phyloP scores from a whole-genome alignment of 2,329 filamentous ascomycete genomes.

The Penicillium palitans region DNA sequence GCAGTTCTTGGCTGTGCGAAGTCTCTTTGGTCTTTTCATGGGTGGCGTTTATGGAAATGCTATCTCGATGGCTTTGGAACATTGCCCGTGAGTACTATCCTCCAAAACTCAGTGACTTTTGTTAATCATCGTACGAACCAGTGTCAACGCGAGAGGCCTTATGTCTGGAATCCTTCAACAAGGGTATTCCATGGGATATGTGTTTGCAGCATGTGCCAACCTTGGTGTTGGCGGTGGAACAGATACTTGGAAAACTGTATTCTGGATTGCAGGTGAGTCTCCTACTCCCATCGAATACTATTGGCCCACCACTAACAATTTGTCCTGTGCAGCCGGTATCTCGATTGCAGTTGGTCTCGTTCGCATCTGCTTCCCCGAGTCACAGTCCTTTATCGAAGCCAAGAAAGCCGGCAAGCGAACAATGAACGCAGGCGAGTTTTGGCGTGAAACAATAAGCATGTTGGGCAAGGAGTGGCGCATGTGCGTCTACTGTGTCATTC shows the following conservation, averaged over 20 bases:
- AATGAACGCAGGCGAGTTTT: constrained; percentile 57
- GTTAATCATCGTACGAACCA: constrained; percentile 1
- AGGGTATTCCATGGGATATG: constrained; percentile 77
- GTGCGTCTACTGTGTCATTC: constrained; percentile 72
- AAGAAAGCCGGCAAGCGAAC: constrained; percentile 59
- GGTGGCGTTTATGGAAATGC: constrained; percentile 78
- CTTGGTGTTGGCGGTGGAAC: constrained; percentile 64
- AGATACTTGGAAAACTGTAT: constrained; percentile 69
- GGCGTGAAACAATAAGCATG: constrained; percentile 68
- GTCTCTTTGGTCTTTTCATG: constrained; percentile 76
- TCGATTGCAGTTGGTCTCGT: constrained; percentile 62
- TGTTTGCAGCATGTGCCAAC: constrained; percentile 70
- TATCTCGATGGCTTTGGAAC: constrained; percentile 75
- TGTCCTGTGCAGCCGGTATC: constrained; percentile 26
- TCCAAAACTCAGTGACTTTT: neutral
- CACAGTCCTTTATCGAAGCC: constrained; percentile 71
- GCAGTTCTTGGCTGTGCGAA: constrained; percentile 72
- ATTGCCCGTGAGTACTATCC: constrained; percentile 54
- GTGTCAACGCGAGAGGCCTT: constrained; percentile 67
- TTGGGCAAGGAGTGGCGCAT: constrained; percentile 71
- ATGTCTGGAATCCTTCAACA: constrained; percentile 83
- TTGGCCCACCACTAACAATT: constrained; percentile 1
- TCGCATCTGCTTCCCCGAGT: constrained; percentile 70
- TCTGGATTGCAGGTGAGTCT: constrained; percentile 62
- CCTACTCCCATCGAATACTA: no score